Evolutionary conservation across 1,284 basidiomycete genomes (phyloP).

Genomic region (Uromyces viciae-fabae): DNA sequence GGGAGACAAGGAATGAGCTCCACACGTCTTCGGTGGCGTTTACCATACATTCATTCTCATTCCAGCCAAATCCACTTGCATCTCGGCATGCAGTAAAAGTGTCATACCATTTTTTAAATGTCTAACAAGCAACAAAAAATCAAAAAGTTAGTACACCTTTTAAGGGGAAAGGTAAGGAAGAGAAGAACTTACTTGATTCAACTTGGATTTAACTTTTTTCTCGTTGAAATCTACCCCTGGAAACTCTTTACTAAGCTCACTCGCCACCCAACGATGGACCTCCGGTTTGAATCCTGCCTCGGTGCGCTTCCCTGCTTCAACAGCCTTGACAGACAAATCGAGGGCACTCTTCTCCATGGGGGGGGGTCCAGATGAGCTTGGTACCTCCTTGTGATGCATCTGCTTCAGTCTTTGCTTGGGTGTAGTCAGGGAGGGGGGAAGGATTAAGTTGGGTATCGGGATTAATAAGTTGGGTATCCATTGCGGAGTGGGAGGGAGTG

Average conservation of each 20-base stretch:
- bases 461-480: too few species aligned
- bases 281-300: not conserved
- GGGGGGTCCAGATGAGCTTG: not conserved
- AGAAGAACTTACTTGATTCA: not conserved
- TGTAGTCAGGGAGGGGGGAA: not conserved
- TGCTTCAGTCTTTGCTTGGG: not conserved
- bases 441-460: too few species aligned
- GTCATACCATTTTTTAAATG: not conserved
- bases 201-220: not conserved
- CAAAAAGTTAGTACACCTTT: not conserved
- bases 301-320: not conserved
- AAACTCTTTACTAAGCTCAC: not conserved
- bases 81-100: not conserved
- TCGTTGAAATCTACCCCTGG: not conserved
- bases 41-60: not conserved
- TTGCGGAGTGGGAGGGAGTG: not conserved
- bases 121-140: not conserved
- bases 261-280: not conserved
- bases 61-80: constrained; percentile 1
- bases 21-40: not conserved
- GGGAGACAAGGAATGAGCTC: not conserved
- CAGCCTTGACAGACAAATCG: not conserved
- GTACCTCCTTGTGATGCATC: not conserved
- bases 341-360: not conserved
- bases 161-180: not conserved